Evolutionary conservation across 164 flowering plant genomes (phyloP).

Genomic region (Magnolia officinalis): DNA sequence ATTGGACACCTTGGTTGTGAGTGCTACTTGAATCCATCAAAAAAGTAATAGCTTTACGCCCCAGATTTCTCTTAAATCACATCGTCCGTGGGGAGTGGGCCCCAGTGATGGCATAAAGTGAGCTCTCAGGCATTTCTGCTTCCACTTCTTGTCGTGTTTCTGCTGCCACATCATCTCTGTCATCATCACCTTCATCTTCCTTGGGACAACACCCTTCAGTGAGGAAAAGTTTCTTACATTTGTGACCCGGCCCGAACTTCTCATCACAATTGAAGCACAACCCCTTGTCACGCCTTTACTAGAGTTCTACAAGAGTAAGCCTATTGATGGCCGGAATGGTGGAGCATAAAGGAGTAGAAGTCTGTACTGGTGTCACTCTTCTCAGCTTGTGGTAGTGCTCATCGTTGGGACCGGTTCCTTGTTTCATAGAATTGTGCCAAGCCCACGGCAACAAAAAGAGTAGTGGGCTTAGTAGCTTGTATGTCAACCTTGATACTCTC

Average conservation of each 20-base stretch:
- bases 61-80: neutral
- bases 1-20: too few relatives aligned
- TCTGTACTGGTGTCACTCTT: too few relatives aligned
- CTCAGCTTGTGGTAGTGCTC: too few relatives aligned
- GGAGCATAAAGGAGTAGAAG: too few relatives aligned
- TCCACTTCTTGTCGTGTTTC: too few relatives aligned
- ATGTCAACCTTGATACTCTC: neutral
- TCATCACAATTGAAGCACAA: neutral
- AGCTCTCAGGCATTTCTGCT: neutral
- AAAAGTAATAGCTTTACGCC: neutral
- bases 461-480: too few relatives aligned
- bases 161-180: too few relatives aligned
- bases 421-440: too few relatives aligned
- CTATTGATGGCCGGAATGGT: too few relatives aligned
- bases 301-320: too few relatives aligned
- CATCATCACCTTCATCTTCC: neutral
- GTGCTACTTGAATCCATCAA: neutral
- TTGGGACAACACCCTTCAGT: slow-evolving; percentile 5
- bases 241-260: slow-evolving; percentile 4
- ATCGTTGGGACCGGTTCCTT: too few relatives aligned
- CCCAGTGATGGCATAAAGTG: neutral
- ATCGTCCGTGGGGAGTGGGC: slow-evolving; percentile 1
- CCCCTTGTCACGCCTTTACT: neutral
- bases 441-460: too few relatives aligned
- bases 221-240: slow-evolving; percentile 3